These are phyloP conservation scores for Citrus reticulata DNA, from an alignment of 345 rosid species.

Conservation along the genomic window DNA sequence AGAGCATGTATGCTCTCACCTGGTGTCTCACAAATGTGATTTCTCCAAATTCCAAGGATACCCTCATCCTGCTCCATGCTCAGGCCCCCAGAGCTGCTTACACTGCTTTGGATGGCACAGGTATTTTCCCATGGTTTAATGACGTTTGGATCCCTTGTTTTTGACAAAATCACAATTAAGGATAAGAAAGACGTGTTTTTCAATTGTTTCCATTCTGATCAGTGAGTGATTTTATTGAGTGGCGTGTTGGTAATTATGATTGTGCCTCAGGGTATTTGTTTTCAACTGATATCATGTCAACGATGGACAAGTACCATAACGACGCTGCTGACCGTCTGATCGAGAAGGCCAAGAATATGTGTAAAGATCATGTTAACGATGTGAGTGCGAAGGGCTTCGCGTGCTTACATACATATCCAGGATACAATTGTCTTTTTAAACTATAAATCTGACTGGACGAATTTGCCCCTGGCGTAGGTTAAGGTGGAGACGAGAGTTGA, in stretches of 20 bases:
- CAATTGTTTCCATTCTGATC: background rate
- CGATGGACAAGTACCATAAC: constrained; percentile 42
- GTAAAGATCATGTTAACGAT: constrained; percentile 27
- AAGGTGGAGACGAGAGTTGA: constrained; percentile 43
- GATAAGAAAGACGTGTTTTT: no score
- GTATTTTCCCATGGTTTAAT: background rate
- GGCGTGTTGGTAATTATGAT: background rate
- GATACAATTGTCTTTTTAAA: background rate
- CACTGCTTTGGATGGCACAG: constrained; percentile 48
- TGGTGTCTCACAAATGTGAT: constrained; percentile 54
- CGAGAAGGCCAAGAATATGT: constrained; percentile 45
- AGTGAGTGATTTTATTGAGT: background rate
- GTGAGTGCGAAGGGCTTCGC: constrained; percentile 8
- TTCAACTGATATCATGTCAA: constrained; percentile 43
- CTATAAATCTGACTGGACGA: background rate
- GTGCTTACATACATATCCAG: background rate
- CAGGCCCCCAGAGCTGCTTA: constrained; percentile 33
- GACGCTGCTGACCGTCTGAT: constrained; percentile 42
- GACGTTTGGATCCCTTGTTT: background rate
- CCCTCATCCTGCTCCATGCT: constrained; percentile 49
- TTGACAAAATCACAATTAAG: background rate
- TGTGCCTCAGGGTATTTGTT: constrained; percentile 48
- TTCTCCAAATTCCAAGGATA: constrained; percentile 30
- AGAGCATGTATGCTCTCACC: constrained; percentile 59
- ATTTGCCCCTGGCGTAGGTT: constrained; percentile 30